Evolutionary conservation across 2,329 filamentous ascomycete species (phyloP).

Genomic region (Amphichorda felina): DNA sequence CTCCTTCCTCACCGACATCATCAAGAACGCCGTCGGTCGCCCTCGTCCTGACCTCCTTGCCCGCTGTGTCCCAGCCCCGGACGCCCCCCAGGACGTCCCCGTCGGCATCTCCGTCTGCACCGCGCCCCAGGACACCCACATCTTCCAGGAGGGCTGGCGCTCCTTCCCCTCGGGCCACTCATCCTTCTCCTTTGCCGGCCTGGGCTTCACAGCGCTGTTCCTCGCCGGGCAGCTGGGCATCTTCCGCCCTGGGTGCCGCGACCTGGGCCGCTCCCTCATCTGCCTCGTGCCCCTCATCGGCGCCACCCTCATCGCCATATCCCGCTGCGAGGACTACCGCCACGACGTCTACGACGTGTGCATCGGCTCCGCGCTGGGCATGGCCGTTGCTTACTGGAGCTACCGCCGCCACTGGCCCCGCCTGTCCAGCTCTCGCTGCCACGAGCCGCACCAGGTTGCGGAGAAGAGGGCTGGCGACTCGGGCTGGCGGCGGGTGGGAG

Average conservation of each 20-base stretch:
- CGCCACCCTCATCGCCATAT: slow-evolving; percentile 57
- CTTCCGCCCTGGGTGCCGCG: slow-evolving; percentile 33
- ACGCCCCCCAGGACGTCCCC: slow-evolving; percentile 35
- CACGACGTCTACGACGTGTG: slow-evolving; percentile 62
- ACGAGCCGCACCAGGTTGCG: slow-evolving; percentile 44
- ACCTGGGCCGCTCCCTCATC: slow-evolving; percentile 43
- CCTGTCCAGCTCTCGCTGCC: slow-evolving; percentile 37
- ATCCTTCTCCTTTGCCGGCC: slow-evolving; percentile 66
- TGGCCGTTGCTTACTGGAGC: slow-evolving; percentile 50
- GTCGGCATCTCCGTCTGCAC: slow-evolving; percentile 64
- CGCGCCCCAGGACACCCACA: slow-evolving; percentile 52
- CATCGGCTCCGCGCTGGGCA: slow-evolving; percentile 48
- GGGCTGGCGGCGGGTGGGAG: slow-evolving; percentile 33
- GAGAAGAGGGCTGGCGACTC: slow-evolving; percentile 16
- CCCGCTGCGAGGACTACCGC: slow-evolving; percentile 57
- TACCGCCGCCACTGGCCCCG: slow-evolving; percentile 53
- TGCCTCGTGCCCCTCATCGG: slow-evolving; percentile 48
- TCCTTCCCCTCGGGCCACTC: slow-evolving; percentile 75
- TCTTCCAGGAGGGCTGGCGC: slow-evolving; percentile 72
- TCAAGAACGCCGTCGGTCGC: slow-evolving; percentile 80
- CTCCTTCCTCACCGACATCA: slow-evolving; percentile 72
- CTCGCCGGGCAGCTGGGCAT: slow-evolving; percentile 55
- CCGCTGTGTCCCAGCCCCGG: slow-evolving; percentile 61
- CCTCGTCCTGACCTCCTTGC: slow-evolving; percentile 53
- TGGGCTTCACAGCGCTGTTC: slow-evolving; percentile 64